Evolutionary conservation across 2,329 filamentous ascomycete species (phyloP).

Genomic region (Phoma sp.): DNA sequence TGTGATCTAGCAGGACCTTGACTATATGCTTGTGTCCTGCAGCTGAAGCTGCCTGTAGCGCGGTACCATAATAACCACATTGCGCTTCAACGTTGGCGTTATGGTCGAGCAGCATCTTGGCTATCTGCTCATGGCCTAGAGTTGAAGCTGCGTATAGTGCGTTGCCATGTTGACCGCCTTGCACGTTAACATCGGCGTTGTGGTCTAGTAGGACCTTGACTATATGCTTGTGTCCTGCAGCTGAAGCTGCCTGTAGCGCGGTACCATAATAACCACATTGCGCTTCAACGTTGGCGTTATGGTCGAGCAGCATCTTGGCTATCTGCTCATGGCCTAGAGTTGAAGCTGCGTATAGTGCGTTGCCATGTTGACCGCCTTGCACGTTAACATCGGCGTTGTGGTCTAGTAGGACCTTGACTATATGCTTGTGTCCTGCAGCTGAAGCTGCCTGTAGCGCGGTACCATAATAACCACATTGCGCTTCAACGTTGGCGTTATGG

Average conservation of each 20-base stretch:
- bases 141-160: background rate
- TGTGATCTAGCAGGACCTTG: background rate
- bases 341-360: too few relatives aligned
- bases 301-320: too few relatives aligned
- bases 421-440: too few relatives aligned
- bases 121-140: background rate
- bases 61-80: background rate
- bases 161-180: background rate
- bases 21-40: background rate
- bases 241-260: too few relatives aligned
- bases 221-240: too few relatives aligned
- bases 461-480: background rate
- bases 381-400: too few relatives aligned
- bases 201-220: conserved; percentile 4
- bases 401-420: too few relatives aligned
- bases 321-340: too few relatives aligned
- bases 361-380: too few relatives aligned
- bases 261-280: too few relatives aligned
- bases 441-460: too few relatives aligned
- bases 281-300: too few relatives aligned
- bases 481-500: background rate
- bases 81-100: conserved; percentile 2
- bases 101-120: background rate
- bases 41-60: conserved; percentile 2
- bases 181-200: background rate